Base-by-base conservation (phyloP, 495 filamentous ascomycete genomes). In the Tuber calosporum region DNA sequence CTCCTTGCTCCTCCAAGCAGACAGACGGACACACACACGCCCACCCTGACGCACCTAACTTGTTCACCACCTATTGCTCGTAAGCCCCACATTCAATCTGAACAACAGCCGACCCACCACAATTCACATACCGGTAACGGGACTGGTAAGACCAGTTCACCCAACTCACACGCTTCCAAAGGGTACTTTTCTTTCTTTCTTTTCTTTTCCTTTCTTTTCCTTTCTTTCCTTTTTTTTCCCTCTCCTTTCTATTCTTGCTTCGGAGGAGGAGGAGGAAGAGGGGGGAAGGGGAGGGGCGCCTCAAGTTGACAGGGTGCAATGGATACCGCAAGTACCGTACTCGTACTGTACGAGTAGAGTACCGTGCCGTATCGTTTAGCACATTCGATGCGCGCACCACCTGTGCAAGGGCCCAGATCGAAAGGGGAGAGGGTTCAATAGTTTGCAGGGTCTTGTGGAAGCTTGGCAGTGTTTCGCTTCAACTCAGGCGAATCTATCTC, bases 11-110 rank as follows among this genome's bases (percentile, higher is more conserved):
- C 53, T 62, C 53, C 53, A 62, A 34, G 26, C 53, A 34, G 26
- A 62, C 13, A 34, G 53, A 26, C n/a, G 26, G n/a, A 62, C 53
- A 62, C 26, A 13, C 53, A 0, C 53, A 62, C 48, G 11, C 53
- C 11, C 53, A 34, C 53, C 30, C 53, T 34, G 26, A 62, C 26
- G 13, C 53, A 30, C 26, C 53, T 34, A 62, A 62, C 53, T 62
- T 58, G 48, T 58, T 62, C 53, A 62, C 53, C 53, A 58, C 53
- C 26, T 62, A 62, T 62, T 62, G 26, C 53, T 62, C 26, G 53
- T 62, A 62, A 62, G 53, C 53, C 53, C 53, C 53, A 62, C 53
- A 34, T 62, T 62, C 53, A 62, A 34, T 62, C 26, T 26, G 26
- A 34, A 26, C 30, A 62, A 62, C 53, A 62, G 53, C 53, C 53